These are phyloP conservation scores for Fusarium setosum DNA, from an alignment of 2,329 filamentous ascomycete genomes.

Conservation along the genomic window DNA sequence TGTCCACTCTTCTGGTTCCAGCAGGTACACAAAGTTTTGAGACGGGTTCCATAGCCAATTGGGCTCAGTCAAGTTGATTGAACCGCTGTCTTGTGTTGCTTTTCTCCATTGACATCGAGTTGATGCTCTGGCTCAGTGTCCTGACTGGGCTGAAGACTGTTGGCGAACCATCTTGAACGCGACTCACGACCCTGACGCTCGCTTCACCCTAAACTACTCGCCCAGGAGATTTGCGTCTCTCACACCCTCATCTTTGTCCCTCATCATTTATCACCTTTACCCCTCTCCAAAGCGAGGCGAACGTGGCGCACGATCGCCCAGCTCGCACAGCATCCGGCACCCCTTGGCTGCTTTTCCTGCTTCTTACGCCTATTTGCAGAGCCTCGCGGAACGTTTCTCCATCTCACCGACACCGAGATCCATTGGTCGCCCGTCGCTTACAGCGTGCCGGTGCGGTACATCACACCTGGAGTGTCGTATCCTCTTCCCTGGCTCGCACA, in stretches of 20 bases:
- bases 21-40: background rate
- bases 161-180: slow-evolving; percentile 22
- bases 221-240: slow-evolving; percentile 26
- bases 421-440: slow-evolving; percentile 17
- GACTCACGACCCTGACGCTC: slow-evolving; percentile 15
- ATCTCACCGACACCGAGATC: slow-evolving; percentile 11
- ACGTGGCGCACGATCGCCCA: slow-evolving; percentile 39
- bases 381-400: slow-evolving; percentile 34
- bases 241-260: slow-evolving; percentile 32
- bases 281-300: slow-evolving; percentile 38
- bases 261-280: slow-evolving; percentile 21
- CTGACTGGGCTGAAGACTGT: background rate
- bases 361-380: slow-evolving; percentile 21
- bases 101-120: background rate
- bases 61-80: background rate
- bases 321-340: slow-evolving; percentile 34
- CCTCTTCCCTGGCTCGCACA: slow-evolving; percentile 22
- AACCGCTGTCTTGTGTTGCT: background rate
- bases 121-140: background rate
- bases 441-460: slow-evolving; percentile 15
- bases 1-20: slow-evolving; percentile 7
- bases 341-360: slow-evolving; percentile 11
- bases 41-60: slow-evolving; percentile 26
- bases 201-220: slow-evolving; percentile 42
- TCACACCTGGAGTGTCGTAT: slow-evolving; percentile 26